Conservation (phyloP, 345 rosid species). For the Litchi chinensis region DNA sequence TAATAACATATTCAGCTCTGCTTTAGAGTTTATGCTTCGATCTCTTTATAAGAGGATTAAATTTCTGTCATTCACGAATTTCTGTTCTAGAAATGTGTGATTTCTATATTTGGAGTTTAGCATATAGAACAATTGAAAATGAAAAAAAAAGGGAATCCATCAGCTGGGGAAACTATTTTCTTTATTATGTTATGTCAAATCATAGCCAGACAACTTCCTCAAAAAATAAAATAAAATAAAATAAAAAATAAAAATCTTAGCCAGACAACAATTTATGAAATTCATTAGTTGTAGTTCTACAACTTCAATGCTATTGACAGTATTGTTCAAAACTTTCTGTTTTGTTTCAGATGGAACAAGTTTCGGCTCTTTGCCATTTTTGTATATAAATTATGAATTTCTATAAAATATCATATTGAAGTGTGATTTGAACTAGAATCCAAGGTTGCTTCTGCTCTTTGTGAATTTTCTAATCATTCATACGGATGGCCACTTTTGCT, state of each 20-base stretch:
- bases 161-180: neutral
- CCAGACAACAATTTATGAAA: neutral
- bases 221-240: too few relatives aligned
- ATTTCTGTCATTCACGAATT: neutral
- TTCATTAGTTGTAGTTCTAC: neutral
- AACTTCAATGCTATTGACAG: neutral
- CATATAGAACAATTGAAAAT: neutral
- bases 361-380: neutral
- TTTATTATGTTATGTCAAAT: neutral
- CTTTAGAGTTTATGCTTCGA: neutral
- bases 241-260: neutral
- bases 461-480: neutral
- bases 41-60: neutral
- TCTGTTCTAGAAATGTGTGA: neutral
- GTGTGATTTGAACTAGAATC: neutral
- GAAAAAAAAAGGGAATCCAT: neutral
- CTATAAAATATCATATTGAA: neutral
- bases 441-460: neutral
- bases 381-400: neutral
- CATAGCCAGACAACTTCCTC: neutral
- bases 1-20: neutral
- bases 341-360: constrained; percentile 1
- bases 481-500: neutral
- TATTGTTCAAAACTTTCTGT: neutral
- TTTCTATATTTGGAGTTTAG: neutral